A percentile compares a stretch with the other conserved stretches of the same genome.
phyloP scores from a whole-genome alignment of 768 basidiomycete species.

The Galerina sulciceps region DNA sequence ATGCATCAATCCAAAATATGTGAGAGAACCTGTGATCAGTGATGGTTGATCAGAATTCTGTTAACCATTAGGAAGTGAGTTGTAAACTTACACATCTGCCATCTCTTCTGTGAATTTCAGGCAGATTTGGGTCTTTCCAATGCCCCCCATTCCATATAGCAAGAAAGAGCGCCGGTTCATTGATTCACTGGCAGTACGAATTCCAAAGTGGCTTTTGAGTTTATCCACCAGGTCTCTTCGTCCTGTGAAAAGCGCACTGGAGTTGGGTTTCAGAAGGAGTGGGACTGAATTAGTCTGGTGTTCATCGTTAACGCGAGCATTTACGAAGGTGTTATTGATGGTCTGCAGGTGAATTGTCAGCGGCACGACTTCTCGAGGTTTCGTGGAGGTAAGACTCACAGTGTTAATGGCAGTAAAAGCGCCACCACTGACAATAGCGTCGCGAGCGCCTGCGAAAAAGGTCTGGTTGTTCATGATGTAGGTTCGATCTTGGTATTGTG shows the following conservation, averaged over 20 bases:
- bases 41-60: not conserved
- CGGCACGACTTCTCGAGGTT: not conserved
- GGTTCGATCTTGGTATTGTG: not conserved
- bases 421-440: not conserved
- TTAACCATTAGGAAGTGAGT: not conserved
- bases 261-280: not conserved
- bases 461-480: not conserved
- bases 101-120: conserved; percentile 17
- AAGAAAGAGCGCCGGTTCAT: conserved; percentile 10
- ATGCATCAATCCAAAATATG: conserved; percentile 1
- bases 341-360: not conserved
- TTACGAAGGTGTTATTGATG: not conserved
- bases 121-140: conserved; percentile 25
- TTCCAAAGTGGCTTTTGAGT: conserved; percentile 12
- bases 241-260: conserved; percentile 15
- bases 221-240: conserved; percentile 10
- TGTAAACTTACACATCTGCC: not conserved
- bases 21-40: not conserved
- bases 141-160: conserved; percentile 23
- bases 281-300: not conserved
- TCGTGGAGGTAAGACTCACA: not conserved
- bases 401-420: not conserved
- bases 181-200: not conserved
- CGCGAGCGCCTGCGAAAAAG: no score
- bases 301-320: not conserved